Conservation (phyloP, 2,329 filamentous ascomycete genomes). For the Aureobasidium melanogenum region DNA sequence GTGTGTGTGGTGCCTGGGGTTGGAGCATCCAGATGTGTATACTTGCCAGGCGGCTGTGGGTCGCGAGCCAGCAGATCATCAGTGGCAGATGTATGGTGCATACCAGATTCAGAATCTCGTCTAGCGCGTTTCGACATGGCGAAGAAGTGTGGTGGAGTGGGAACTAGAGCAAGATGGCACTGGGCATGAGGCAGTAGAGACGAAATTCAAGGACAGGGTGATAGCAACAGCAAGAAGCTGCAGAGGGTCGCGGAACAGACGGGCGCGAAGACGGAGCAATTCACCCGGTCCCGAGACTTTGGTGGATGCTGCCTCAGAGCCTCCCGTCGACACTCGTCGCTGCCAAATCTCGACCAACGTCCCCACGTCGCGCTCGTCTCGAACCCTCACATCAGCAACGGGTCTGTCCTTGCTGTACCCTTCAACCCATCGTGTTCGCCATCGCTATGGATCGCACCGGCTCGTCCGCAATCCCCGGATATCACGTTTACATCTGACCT, state of each 20-base stretch:
- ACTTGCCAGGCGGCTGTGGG: slow-evolving; percentile 26
- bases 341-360: background rate
- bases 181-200: background rate
- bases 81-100: slow-evolving; percentile 18
- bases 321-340: background rate
- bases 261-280: background rate
- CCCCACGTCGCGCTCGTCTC: background rate
- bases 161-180: background rate
- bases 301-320: background rate
- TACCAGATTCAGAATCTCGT: slow-evolving; percentile 32
- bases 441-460: slow-evolving; percentile 45
- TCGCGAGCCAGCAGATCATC: slow-evolving; percentile 11
- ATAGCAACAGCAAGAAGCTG: background rate
- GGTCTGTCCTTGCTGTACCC: slow-evolving; percentile 13
- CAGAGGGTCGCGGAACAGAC: background rate
- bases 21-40: slow-evolving; percentile 46
- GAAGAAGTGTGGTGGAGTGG: background rate
- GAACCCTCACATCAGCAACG: slow-evolving; percentile 1
- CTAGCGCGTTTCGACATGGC: slow-evolving; percentile 54
- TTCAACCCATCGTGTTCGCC: background rate
- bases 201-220: background rate
- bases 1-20: slow-evolving; percentile 17
- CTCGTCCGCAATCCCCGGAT: slow-evolving; percentile 37
- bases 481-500: slow-evolving; percentile 51
- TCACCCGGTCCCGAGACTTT: background rate